These are phyloP conservation scores for Boletus tomentosulus DNA, from an alignment of 768 basidiomycete genomes.

Conservation along the genomic window DNA sequence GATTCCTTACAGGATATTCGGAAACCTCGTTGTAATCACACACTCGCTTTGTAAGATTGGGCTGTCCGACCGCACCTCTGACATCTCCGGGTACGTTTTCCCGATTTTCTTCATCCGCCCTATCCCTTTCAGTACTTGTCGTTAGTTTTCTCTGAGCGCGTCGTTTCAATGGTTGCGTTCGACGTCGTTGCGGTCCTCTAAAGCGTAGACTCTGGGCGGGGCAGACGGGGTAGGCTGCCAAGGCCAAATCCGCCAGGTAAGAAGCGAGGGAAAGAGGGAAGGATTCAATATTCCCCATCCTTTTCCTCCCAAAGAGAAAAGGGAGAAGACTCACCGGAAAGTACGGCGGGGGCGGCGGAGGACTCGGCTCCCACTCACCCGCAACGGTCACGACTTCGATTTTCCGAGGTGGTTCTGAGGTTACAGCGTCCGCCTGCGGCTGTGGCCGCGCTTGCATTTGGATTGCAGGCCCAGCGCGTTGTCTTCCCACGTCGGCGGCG, in stretches of 20 bases:
- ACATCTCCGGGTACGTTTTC: no score
- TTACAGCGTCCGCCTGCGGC: not conserved
- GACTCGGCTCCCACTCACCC: not conserved
- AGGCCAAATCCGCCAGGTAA: not conserved
- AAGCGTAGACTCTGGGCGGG: not conserved
- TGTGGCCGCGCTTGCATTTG: not conserved
- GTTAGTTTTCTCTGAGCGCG: not conserved
- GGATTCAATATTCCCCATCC: not conserved
- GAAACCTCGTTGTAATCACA: no score
- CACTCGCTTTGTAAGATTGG: not conserved
- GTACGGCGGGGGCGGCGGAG: not conserved
- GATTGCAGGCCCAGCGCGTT: not conserved
- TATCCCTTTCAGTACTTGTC: not conserved
- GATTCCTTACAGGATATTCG: no score
- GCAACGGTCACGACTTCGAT: not conserved
- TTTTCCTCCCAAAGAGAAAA: not conserved
- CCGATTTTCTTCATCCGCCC: not conserved
- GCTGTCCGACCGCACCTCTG: not conserved
- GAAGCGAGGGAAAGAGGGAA: not conserved
- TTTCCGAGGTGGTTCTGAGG: not conserved
- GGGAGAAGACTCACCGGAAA: not conserved
- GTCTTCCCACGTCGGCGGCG: not conserved
- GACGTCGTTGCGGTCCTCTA: not conserved
- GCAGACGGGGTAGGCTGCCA: not conserved
- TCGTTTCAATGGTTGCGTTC: not conserved